Conservation (phyloP, 176 grass and related monocot genomes). For the Miscanthus lutarioriparius region DNA sequence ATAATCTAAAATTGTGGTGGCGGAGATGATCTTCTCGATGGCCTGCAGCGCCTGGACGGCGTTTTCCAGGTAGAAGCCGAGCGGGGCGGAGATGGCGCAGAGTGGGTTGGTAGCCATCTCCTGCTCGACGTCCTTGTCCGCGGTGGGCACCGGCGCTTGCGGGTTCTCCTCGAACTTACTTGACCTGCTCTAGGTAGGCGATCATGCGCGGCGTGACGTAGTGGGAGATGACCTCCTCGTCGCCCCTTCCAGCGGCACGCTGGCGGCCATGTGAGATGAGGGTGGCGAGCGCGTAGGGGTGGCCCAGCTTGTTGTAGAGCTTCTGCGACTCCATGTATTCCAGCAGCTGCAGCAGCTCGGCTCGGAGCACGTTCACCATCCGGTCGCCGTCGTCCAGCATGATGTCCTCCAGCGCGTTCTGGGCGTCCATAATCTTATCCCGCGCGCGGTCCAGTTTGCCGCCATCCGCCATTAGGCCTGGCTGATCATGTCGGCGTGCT, state of each 20-base stretch:
- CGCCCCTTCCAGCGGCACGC: constrained; percentile 21
- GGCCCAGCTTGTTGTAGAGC: background rate
- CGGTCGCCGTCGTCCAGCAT: background rate
- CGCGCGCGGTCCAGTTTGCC: background rate
- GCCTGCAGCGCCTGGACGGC: constrained; percentile 33
- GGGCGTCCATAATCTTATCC: constrained; percentile 14
- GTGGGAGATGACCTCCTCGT: background rate
- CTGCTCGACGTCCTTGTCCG: constrained; percentile 1
- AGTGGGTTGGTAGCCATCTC: constrained; percentile 20
- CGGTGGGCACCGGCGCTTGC: background rate
- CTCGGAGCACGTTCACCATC: constrained; percentile 5
- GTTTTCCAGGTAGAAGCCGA: background rate
- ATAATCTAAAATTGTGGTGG: background rate
- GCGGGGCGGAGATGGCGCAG: background rate
- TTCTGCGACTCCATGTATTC: background rate
- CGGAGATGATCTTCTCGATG: background rate
- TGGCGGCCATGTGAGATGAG: constrained; percentile 18
- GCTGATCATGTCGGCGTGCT: background rate
- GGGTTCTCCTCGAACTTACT: background rate
- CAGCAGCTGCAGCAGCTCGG: constrained; percentile 23
- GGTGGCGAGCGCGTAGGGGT: constrained; percentile 22
- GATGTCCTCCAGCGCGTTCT: constrained; percentile 37
- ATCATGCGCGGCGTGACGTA: constrained; percentile 42
- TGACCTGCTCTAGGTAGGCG: constrained; percentile 6
- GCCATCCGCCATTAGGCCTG: background rate